Conservation (phyloP, 805 yeast genomes). For the Candida peoriensis region DNA sequence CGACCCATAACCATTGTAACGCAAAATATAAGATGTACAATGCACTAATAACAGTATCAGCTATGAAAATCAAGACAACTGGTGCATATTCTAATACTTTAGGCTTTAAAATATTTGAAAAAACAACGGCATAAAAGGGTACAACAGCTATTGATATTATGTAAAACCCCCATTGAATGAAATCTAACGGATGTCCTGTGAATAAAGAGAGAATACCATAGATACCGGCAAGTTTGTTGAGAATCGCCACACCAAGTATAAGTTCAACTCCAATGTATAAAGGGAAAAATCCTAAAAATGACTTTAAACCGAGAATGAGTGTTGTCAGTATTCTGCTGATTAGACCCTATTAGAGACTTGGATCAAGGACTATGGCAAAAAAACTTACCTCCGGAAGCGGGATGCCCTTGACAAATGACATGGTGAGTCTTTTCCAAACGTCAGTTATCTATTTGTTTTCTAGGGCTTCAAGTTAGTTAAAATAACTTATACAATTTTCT, state of each 20-base stretch:
- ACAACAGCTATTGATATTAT: constrained; percentile 56
- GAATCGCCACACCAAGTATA: constrained; percentile 64
- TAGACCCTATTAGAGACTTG: constrained; percentile 7
- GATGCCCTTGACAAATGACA: constrained; percentile 6
- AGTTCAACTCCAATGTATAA: constrained; percentile 85
- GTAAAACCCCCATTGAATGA: constrained; percentile 80
- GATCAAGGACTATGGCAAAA: background rate
- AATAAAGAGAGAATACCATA: constrained; percentile 82
- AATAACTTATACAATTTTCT: too few relatives aligned
- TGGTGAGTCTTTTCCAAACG: too few relatives aligned
- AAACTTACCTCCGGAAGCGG: constrained; percentile 14
- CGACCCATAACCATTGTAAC: constrained; percentile 67
- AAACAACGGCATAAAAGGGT: constrained; percentile 61
- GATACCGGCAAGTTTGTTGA: constrained; percentile 85
- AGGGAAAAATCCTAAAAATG: constrained; percentile 66
- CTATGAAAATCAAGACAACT: constrained; percentile 53
- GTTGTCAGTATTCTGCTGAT: constrained; percentile 23
- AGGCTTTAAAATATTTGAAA: constrained; percentile 44
- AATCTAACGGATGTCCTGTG: constrained; percentile 83
- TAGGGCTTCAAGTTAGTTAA: too few relatives aligned
- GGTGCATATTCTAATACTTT: constrained; percentile 58
- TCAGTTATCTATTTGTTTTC: too few relatives aligned
- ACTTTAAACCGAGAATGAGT: constrained; percentile 25
- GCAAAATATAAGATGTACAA: constrained; percentile 72
- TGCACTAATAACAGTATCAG: constrained; percentile 64